Base-by-base conservation (phyloP, 352 stramenopile species). In the Thraustotheca clavata region DNA sequence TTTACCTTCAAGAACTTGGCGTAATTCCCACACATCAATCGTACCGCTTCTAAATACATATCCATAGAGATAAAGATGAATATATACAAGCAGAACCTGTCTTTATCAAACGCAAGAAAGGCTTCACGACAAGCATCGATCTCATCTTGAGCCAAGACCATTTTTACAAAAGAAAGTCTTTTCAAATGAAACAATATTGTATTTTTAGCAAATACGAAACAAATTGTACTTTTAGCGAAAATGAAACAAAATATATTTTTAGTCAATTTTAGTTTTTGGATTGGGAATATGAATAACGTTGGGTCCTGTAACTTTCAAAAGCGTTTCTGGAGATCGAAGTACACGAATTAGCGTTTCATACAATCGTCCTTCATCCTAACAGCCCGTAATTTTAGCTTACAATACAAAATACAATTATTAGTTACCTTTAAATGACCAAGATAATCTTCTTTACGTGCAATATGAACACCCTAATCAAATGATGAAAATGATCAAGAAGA, bases 71-170 rank as follows among this genome's bases (percentile, higher is more conserved):
- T 48, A 14, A 40, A 12, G 12, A 41, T 57, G 20, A n/a, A 27
- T 1, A 59, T n/a, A 54, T 27, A 40, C 12, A 4, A 12, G 8
- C 4, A 22, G 14, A 22, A 90, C 83, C 81, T 73, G 71, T 98
- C 96, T 71, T 98, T 98, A 69, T 98, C 96, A 70, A 98, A 99
- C 1, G 93, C 91, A 18, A 98, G 73, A 73, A 99, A 99, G 1
- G 95, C 94, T 69, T 98, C 93, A 49, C 95, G 79, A 62, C 96
- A 98, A 39, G 84, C 90, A 52, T 98, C 94, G 60, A 98, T 98
- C 77, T 98, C 94, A 55, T 98, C 94, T 70, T 98, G 93, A 3
- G 88, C 95, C 9, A 98, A 75, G 67, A 91, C 80, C 83, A 92
- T 92, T 33, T 36, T 66, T 35, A 3, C 22, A 32, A 38, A 5